Conservation (phyloP, 148 eudicot genomes). For the Camellia japonica region DNA sequence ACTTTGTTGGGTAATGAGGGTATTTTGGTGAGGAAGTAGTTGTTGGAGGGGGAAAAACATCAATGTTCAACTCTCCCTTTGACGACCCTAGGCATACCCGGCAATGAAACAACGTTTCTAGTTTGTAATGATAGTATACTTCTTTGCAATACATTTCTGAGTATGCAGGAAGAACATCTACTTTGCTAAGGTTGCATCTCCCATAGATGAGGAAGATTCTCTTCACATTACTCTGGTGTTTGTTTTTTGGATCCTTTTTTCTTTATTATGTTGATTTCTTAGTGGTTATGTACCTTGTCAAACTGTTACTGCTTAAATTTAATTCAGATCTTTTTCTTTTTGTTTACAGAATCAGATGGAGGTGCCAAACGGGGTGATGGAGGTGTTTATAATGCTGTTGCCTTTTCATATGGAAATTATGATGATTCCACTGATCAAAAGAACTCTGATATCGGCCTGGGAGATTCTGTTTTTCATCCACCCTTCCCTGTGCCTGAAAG, state of each 20-base stretch:
- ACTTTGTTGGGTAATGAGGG: not conserved
- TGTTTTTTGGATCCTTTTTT: not conserved
- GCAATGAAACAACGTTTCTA: not conserved
- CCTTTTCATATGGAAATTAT: slow-evolving; percentile 70
- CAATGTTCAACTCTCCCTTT: not conserved
- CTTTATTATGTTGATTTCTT: not conserved
- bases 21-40: not conserved
- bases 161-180: slow-evolving; percentile 47
- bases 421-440: slow-evolving; percentile 47
- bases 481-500: slow-evolving; percentile 74
- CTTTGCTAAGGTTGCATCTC: slow-evolving; percentile 43
- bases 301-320: slow-evolving; percentile 4
- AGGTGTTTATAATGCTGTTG: slow-evolving; percentile 57
- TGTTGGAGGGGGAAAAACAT: not conserved
- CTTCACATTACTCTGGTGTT: slow-evolving; percentile 25
- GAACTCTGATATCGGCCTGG: slow-evolving; percentile 36
- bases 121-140: slow-evolving; percentile 15
- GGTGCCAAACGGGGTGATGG: slow-evolving; percentile 38
- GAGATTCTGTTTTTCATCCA: slow-evolving; percentile 49
- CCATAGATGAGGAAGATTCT: slow-evolving; percentile 48
- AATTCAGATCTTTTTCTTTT: slow-evolving; percentile 20
- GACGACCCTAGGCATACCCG: not conserved
- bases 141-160: slow-evolving; percentile 41
- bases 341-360: slow-evolving; percentile 40
- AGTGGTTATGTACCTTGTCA: slow-evolving; percentile 8